phyloP scores from a whole-genome alignment of 176 grass and related monocot species.

The Alopecurus myosuroides region DNA sequence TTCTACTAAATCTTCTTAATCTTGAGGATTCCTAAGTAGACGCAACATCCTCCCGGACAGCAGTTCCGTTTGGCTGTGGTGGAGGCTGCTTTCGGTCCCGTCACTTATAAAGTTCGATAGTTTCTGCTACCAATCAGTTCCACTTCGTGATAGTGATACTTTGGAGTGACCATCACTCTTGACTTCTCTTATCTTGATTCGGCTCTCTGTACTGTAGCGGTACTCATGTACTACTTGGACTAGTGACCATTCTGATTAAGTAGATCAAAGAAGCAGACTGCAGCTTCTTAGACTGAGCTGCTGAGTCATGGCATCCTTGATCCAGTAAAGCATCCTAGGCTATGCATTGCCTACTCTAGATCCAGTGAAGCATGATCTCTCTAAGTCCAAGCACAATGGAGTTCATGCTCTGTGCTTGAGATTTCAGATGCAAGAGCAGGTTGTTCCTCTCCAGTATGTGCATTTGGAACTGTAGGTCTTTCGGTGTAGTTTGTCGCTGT shows the following conservation, averaged over 20 bases:
- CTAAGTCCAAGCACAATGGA: not conserved
- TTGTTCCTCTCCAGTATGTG: not conserved
- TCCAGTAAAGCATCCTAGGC: not conserved
- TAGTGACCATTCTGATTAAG: not conserved
- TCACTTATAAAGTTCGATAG: no score
- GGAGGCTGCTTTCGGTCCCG: no score
- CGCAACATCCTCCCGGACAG: no score
- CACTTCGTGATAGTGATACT: no score
- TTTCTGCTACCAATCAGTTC: no score
- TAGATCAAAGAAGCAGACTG: not conserved
- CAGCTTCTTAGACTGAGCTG: not conserved
- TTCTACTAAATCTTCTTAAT: no score
- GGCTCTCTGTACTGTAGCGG: no score
- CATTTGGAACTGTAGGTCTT: not conserved
- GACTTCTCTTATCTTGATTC: no score
- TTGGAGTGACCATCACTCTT: no score
- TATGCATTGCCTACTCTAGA: not conserved
- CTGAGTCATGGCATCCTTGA: not conserved
- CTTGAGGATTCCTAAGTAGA: no score
- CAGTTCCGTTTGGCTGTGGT: no score
- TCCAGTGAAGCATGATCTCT: not conserved
- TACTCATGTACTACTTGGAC: not conserved
- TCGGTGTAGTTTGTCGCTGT: not conserved
- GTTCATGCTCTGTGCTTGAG: not conserved
- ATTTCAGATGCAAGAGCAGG: not conserved